A percentile compares a stretch with the other conserved stretches of the same genome.
phyloP scores from a whole-genome alignment of 371 early-diverging fungal species.

The Mucor piriformis region DNA sequence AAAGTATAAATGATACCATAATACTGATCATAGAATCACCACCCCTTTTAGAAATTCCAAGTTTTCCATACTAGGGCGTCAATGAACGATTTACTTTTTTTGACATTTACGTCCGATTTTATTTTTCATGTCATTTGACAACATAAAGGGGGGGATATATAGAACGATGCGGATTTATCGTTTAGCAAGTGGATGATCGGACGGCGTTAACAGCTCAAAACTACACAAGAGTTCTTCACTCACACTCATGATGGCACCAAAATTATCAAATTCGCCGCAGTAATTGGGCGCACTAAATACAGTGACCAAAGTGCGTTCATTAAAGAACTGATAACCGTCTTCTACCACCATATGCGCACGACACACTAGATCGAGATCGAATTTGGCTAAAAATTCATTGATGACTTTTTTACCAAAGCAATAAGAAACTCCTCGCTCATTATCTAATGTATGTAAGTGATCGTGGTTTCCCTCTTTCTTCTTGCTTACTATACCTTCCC shows the following conservation, averaged over 20 bases:
- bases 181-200: slow-evolving; percentile 46
- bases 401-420: slow-evolving; percentile 94
- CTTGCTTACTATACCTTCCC: slow-evolving; percentile 62
- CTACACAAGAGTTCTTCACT: slow-evolving; percentile 91
- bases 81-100: background rate
- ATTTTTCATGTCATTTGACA: background rate
- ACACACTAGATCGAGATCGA: slow-evolving; percentile 93
- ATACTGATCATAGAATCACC: no score
- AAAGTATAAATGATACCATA: no score
- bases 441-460: slow-evolving; percentile 62
- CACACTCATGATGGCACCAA: slow-evolving; percentile 96
- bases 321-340: slow-evolving; percentile 99
- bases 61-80: background rate
- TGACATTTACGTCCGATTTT: no score
- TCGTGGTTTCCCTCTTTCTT: background rate
- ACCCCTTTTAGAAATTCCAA: no score
- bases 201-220: slow-evolving; percentile 66
- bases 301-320: slow-evolving; percentile 92
- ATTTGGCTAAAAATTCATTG: slow-evolving; percentile 84
- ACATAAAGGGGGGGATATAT: background rate
- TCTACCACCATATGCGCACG: slow-evolving; percentile 96
- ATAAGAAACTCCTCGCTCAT: slow-evolving; percentile 97
- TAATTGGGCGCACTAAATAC: slow-evolving; percentile 99
- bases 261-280: slow-evolving; percentile 98
- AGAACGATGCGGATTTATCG: background rate